Evolutionary conservation across 2,329 filamentous ascomycete genomes (phyloP), one percentile per base, ranked within the genome.

Genomic region (Myotisia sp.): DNA sequence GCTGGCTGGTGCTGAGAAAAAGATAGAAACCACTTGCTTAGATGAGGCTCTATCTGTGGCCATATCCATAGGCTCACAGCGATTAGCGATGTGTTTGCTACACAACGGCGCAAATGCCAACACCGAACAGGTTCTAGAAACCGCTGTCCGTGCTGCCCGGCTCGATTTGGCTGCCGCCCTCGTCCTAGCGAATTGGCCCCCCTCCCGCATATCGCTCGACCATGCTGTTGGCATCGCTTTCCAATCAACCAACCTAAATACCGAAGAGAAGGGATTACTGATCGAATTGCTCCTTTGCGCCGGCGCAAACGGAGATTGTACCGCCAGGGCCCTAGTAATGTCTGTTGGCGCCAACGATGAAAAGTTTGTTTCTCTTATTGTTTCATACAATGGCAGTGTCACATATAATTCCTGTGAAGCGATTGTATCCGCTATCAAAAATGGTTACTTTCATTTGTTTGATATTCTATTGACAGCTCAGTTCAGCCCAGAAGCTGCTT

Each of bases 211-310:
- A 0, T 59, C 60, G 0, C 49, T 76, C 3, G 63, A 68, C 35
- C 60, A 65, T 16, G 66, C 68, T 7, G 70, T 76, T 26, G 53
- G 55, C 2, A 47, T 59, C 4, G 52, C 74, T 1, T 60, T 68
- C 38, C 48, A 58, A 1, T 62, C 66, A 31, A 47, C 60, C 2
- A 60, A 62, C 2, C 56, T 70, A 12, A 59, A 58, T 4, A 62
- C 65, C 0, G 59, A 62, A 19, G 62, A 65, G 20, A 72, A 68
- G 44, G 51, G 69, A 26, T 59, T 60, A 2, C 54, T 76, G 40
- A 58, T 67, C 0, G 70, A 76, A 45, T 53, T 72, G 2, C 47
- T 77, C 1, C 56, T 77, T 2, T 74, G 71, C 34, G 70, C 68
- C 1, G 71, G 72, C 0, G 70, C 71, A 1, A 55, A 59, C 8